Conservation (phyloP, 2,329 filamentous ascomycete species). For the Herpotrichia juniperi region DNA sequence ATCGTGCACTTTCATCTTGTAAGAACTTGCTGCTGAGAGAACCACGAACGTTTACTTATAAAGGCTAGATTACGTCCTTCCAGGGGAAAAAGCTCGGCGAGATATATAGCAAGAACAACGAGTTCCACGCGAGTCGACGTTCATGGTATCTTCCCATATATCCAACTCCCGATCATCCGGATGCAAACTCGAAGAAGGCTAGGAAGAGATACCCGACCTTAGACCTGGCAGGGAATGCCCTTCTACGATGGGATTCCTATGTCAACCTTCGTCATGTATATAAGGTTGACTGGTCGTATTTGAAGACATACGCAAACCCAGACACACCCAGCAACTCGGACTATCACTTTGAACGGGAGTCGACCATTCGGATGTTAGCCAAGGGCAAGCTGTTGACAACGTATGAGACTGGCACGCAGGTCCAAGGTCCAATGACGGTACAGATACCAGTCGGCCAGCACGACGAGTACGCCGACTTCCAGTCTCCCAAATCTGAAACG, state of each 20-base stretch:
- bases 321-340: conserved; percentile 19
- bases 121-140: conserved; percentile 38
- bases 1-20: conserved; percentile 44
- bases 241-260: conserved; percentile 38
- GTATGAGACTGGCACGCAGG: conserved; percentile 33
- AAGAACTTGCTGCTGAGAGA: conserved; percentile 12
- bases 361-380: conserved; percentile 29
- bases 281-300: conserved; percentile 35
- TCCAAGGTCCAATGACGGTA: conserved; percentile 6
- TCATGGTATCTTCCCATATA: conserved; percentile 42
- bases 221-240: conserved; percentile 25
- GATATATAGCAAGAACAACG: conserved; percentile 37
- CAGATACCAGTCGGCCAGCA: not conserved
- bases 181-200: conserved; percentile 38
- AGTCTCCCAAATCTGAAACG: not conserved
- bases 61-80: conserved; percentile 39
- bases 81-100: conserved; percentile 39
- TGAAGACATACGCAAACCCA: conserved; percentile 34
- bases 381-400: conserved; percentile 33
- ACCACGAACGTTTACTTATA: conserved; percentile 14
- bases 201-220: conserved; percentile 38
- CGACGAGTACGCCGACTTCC: not conserved
- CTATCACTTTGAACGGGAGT: conserved; percentile 33
- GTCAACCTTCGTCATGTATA: conserved; percentile 43
- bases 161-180: conserved; percentile 37